Percentiles rank a stretch among this genome's conserved stretches.
These are phyloP conservation scores for Sclerotiophoma versabilis DNA, from an alignment of 2,329 filamentous ascomycete species.

Conservation along the genomic window DNA sequence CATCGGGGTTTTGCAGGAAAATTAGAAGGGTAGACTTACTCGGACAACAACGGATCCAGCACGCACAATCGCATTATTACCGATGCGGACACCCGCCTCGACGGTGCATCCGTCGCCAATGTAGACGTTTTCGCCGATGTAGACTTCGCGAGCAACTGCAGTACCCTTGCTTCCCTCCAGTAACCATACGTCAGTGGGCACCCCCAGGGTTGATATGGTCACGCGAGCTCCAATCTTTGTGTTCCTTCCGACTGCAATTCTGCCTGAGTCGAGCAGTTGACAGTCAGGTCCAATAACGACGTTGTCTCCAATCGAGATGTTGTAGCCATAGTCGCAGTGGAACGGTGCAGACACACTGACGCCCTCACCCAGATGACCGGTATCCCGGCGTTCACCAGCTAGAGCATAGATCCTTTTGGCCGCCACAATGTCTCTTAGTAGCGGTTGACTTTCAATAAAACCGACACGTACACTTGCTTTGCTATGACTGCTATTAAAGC, in stretches of 20 bases:
- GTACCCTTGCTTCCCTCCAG: not conserved
- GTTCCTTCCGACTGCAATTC: constrained; percentile 75
- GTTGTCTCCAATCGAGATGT: constrained; percentile 84
- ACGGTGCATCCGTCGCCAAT: not conserved
- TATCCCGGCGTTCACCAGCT: not conserved
- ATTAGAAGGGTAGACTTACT: not conserved
- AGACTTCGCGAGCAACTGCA: not conserved
- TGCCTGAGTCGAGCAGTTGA: constrained; percentile 83
- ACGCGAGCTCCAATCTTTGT: constrained; percentile 84
- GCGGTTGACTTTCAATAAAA: not conserved
- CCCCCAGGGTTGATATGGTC: constrained; percentile 78
- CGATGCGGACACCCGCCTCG: not conserved
- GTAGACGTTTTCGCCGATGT: not conserved
- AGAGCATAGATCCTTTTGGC: not conserved
- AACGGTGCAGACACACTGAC: constrained; percentile 87
- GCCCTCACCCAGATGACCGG: constrained; percentile 71
- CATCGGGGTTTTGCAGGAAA: not conserved
- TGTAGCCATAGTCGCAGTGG: constrained; percentile 93
- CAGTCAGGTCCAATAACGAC: constrained; percentile 84
- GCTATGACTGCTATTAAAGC: not conserved
- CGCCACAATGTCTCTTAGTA: not conserved
- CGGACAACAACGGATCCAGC: not conserved
- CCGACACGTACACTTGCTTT: no score
- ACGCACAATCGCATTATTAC: not conserved
- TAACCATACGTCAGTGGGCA: constrained; percentile 68